Conservation (phyloP, 441 rosid genomes). For the Pelargonium cotyledonis region DNA sequence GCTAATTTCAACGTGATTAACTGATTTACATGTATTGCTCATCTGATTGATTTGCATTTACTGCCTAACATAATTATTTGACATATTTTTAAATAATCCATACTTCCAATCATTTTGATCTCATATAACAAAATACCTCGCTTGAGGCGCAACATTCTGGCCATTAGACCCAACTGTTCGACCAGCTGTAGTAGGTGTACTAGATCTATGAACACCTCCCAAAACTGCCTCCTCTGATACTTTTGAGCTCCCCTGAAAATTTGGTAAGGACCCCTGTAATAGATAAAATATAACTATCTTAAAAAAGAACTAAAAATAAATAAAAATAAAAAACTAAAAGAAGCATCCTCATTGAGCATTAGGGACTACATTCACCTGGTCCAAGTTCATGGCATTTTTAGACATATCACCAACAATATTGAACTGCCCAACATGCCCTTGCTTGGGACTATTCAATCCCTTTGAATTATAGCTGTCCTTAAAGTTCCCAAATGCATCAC, state of each 20-base stretch:
- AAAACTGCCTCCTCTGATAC: slow-evolving; percentile 26
- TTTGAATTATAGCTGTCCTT: slow-evolving; percentile 19
- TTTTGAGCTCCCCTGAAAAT: slow-evolving; percentile 18
- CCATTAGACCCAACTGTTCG: slow-evolving; percentile 19
- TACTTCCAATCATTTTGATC: neutral
- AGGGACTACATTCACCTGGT: slow-evolving; percentile 29
- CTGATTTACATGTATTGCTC: neutral
- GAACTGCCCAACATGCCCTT: slow-evolving; percentile 27
- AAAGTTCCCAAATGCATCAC: slow-evolving; percentile 18
- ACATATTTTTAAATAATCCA: no score
- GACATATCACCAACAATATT: slow-evolving; percentile 27
- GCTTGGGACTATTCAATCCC: slow-evolving; percentile 20
- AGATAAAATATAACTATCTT: neutral
- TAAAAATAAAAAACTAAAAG: neutral
- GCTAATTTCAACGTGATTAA: neutral
- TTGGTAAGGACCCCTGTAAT: slow-evolving; percentile 24
- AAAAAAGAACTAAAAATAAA: neutral
- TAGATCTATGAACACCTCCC: slow-evolving; percentile 19
- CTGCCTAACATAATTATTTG: neutral
- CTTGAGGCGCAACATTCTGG: slow-evolving; percentile 20
- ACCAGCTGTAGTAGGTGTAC: slow-evolving; percentile 5
- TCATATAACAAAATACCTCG: slow-evolving; percentile 25
- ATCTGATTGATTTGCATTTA: neutral
- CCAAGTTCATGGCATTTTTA: slow-evolving; percentile 21
- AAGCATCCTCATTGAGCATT: neutral